Base-by-base conservation (phyloP, 768 basidiomycete species). In the Hypholoma sublateritium region DNA sequence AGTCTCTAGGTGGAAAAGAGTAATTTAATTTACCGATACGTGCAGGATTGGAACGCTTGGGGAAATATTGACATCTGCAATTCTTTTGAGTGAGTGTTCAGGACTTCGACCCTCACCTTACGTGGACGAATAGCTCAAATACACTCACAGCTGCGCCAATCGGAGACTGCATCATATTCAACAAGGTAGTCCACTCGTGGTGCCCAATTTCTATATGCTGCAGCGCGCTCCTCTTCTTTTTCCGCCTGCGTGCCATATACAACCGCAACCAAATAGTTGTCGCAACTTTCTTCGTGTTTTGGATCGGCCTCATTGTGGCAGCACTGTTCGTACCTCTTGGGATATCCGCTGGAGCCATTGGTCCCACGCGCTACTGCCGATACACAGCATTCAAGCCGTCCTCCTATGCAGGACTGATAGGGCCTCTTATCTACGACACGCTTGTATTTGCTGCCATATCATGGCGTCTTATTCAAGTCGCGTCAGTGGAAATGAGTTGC, bases 401-500 rank as follows among this genome's bases (percentile, higher is more conserved):
- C 3, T 17, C 22, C 5, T 45, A 45, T 13, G 43, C 19, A 19
- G 12, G 16, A 11, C 47, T 25, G 6, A 62, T 69, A 34, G 50
- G 53, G 4, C 50, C 61, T 0, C 34, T 67, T 1, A 46, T 71
- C n/a, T 56, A 65, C 21, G 72, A 73, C 48, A 72, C 69, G 2
- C 36, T 58, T 22, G 67, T 72, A 7, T 71, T 72, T 54, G 19
- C 71, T 25, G 63, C 70, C n/a, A 71, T 74, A 9, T 72, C 73
- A 5, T 68, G 62, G 55, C 59, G 61, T 0, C 57, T 74, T 6
- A 17, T 66, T 1, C 28, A 37, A 4, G 57, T 61, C 32, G 22
- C 61, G 24, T 44, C 43, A n/a, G 19, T 42, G 5, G 54, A 56
- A 4, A 17, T 12, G 12, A 19, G 37, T 17, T 43, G 44, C 6